Evolutionary conservation across 768 basidiomycete species (phyloP).

Genomic region (Cantharellus cinnabarinus): DNA sequence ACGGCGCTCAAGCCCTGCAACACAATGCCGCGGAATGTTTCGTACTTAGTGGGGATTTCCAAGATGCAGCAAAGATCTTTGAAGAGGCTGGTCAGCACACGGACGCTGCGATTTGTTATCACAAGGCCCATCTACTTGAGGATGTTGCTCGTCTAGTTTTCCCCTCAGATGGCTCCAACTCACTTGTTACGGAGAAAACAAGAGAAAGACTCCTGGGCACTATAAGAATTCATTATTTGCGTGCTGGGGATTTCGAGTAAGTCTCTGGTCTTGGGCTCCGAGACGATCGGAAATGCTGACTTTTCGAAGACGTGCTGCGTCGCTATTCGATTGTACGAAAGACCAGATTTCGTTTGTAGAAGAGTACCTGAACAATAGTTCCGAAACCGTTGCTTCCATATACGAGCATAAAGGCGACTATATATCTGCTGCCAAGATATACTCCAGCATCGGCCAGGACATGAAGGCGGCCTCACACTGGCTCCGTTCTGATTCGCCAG

Average conservation of each 20-base stretch:
- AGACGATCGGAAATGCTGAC: constrained; percentile 20
- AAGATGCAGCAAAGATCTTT: neutral
- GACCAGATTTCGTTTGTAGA: constrained; percentile 17
- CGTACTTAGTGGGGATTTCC: neutral
- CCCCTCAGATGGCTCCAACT: constrained; percentile 10
- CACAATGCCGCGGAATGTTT: neutral
- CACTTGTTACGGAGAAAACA: constrained; percentile 16
- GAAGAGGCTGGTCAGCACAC: neutral
- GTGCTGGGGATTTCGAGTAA: constrained; percentile 20
- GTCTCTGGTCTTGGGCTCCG: constrained; percentile 4
- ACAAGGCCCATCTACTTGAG: neutral
- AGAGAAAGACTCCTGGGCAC: constrained; percentile 21
- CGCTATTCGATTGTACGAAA: too few relatives aligned
- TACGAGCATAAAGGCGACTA: constrained; percentile 24
- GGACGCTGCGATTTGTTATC: neutral
- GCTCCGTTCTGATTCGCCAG: neutral
- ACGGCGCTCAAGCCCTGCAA: neutral
- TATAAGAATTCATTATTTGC: constrained; percentile 28
- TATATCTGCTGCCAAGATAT: constrained; percentile 31
- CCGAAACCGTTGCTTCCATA: constrained; percentile 24
- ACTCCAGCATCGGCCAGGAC: constrained; percentile 25
- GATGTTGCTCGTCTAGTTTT: neutral
- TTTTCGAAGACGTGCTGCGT: too few relatives aligned
- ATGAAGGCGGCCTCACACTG: neutral
- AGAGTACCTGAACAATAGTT: constrained; percentile 33